Percentiles rank a stretch among this genome's conserved stretches.
These are phyloP conservation scores for Hyaloperonospora arabidopsidis DNA, from an alignment of 352 stramenopile genomes.

Conservation along the genomic window DNA sequence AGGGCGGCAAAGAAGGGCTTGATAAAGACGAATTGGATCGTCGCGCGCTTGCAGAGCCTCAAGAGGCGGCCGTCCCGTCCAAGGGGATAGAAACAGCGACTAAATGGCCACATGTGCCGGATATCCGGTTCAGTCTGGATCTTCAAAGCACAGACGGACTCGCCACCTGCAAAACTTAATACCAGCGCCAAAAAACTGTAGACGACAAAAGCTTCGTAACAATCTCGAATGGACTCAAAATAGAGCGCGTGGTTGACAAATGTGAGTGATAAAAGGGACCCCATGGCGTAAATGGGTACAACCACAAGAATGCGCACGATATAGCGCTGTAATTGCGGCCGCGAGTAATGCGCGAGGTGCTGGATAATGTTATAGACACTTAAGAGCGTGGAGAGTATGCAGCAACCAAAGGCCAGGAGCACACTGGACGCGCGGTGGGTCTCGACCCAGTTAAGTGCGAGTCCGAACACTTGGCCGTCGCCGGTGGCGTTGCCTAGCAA, in stretches of 20 bases:
- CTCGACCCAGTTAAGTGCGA: conserved; percentile 68
- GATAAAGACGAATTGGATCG: conserved; percentile 88
- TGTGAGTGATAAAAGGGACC: conserved; percentile 72
- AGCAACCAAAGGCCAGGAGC: conserved; percentile 52
- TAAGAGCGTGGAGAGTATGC: conserved; percentile 46
- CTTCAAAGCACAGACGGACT: conserved; percentile 83
- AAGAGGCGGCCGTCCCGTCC: conserved; percentile 75
- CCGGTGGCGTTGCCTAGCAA: conserved; percentile 61
- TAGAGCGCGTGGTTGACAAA: conserved; percentile 78
- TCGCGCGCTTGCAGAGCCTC: conserved; percentile 84
- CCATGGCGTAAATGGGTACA: conserved; percentile 81
- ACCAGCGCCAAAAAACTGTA: conserved; percentile 89
- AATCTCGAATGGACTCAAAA: conserved; percentile 84
- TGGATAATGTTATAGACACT: conserved; percentile 82
- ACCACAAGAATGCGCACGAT: conserved; percentile 85
- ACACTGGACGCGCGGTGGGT: conserved; percentile 47
- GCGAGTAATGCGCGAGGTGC: conserved; percentile 78
- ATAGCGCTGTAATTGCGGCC: conserved; percentile 78
- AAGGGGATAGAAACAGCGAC: conserved; percentile 65
- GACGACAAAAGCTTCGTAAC: conserved; percentile 90
- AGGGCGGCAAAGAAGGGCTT: conserved; percentile 86
- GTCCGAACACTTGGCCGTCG: conserved; percentile 43
- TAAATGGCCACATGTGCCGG: conserved; percentile 73
- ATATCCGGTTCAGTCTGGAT: conserved; percentile 82
- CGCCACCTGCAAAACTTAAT: conserved; percentile 81